These are phyloP conservation scores for Polysphondylium violaceum DNA, from an alignment of 78 protist species.

Conservation along the genomic window DNA sequence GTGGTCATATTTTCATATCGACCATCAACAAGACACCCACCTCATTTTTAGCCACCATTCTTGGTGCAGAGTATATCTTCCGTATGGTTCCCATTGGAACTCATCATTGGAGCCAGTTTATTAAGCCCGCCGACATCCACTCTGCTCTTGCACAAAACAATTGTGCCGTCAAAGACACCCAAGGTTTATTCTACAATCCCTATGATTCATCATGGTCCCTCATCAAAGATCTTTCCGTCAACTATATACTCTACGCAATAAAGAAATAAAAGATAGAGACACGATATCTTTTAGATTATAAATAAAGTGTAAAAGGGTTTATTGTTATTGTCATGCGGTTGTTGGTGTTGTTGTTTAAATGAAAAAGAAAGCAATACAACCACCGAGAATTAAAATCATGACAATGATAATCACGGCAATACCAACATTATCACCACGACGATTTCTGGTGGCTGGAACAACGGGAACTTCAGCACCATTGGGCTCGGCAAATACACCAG, in stretches of 20 bases:
- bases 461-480: conserved; percentile 44
- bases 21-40: conserved; percentile 52
- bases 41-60: conserved; percentile 32
- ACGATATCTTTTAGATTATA: not conserved
- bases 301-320: not conserved
- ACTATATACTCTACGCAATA: conserved; percentile 57
- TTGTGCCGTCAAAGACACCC: not conserved
- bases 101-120: conserved; percentile 62
- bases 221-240: conserved; percentile 2
- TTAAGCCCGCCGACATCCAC: conserved; percentile 10
- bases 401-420: not conserved
- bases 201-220: conserved; percentile 22
- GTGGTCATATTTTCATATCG: conserved; percentile 67
- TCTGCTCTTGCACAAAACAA: not conserved
- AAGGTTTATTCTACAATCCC: conserved; percentile 69
- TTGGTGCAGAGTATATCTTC: conserved; percentile 48
- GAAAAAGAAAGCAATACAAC: conserved; percentile 27
- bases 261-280: not conserved
- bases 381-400: conserved; percentile 28
- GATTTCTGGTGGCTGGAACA: not conserved
- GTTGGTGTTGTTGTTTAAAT: conserved; percentile 1
- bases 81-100: conserved; percentile 58
- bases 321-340: not conserved
- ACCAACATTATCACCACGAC: not conserved
- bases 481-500: not conserved